phyloP scores from a whole-genome alignment of 441 rosid genomes.

The Erysimum cheiri region DNA sequence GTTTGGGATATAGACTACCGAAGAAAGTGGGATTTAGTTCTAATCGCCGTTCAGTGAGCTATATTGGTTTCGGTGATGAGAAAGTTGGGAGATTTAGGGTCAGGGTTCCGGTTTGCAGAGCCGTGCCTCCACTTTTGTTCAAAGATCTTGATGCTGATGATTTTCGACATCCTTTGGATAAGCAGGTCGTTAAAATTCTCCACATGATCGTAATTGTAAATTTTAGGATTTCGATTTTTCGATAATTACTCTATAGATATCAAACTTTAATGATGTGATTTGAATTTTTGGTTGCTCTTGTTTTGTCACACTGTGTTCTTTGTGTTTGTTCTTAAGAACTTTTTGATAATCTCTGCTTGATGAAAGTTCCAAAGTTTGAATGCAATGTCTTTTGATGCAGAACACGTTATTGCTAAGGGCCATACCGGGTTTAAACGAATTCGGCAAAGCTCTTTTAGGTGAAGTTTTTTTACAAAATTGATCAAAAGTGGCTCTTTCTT shows the following conservation, averaged over 20 bases:
- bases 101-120: slow-evolving; percentile 57
- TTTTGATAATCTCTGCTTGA: neutral
- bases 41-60: slow-evolving; percentile 31
- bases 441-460: slow-evolving; percentile 85
- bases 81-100: slow-evolving; percentile 45
- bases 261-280: neutral
- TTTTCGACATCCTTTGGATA: slow-evolving; percentile 90
- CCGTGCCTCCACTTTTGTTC: slow-evolving; percentile 65
- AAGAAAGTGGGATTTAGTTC: slow-evolving; percentile 21
- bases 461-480: neutral
- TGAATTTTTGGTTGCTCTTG: neutral
- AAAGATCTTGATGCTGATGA: slow-evolving; percentile 95
- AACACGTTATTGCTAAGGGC: slow-evolving; percentile 87
- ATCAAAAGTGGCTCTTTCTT: too few species aligned
- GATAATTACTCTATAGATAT: neutral
- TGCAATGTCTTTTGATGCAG: slow-evolving; percentile 46
- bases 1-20: slow-evolving; percentile 40
- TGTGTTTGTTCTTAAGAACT: neutral
- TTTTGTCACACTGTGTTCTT: neutral
- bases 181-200: slow-evolving; percentile 59
- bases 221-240: neutral
- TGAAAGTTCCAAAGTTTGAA: neutral
- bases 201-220: neutral
- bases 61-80: slow-evolving; percentile 34
- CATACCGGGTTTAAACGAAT: slow-evolving; percentile 84